Conservation (phyloP, 805 yeast genomes). For the Metschnikowia drakensbergensis region DNA sequence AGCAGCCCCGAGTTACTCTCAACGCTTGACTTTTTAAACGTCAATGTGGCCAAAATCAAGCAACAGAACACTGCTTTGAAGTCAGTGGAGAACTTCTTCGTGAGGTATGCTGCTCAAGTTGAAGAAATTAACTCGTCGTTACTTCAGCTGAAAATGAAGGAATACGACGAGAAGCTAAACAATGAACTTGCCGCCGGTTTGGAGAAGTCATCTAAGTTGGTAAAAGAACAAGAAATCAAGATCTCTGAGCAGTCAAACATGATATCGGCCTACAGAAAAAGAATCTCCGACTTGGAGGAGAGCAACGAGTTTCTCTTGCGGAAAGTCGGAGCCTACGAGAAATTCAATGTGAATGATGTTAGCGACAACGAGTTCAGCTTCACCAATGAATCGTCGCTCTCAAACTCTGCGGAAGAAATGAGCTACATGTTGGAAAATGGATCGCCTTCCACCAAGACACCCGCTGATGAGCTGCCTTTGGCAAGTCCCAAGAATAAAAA, state of each 20-base stretch:
- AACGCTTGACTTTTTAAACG: conserved; percentile 50
- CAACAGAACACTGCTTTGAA: conserved; percentile 54
- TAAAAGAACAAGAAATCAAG: conserved; percentile 9
- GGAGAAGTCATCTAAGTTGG: conserved; percentile 4
- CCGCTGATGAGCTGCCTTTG: neutral
- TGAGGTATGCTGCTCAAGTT: conserved; percentile 38
- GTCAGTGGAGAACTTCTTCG: conserved; percentile 52
- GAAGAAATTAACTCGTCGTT: conserved; percentile 10
- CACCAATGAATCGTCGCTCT: neutral
- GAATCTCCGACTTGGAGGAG: conserved; percentile 5
- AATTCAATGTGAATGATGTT: neutral
- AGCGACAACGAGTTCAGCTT: conserved; percentile 6
- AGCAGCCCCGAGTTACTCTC: conserved; percentile 53
- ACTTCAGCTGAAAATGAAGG: conserved; percentile 9
- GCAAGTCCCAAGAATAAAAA: neutral
- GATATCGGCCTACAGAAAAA: conserved; percentile 10
- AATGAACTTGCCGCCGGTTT: conserved; percentile 7
- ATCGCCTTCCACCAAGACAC: neutral
- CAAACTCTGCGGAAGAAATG: conserved; percentile 1
- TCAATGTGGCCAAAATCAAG: conserved; percentile 54
- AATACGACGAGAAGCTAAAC: conserved; percentile 7
- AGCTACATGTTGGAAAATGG: neutral
- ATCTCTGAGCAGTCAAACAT: conserved; percentile 9
- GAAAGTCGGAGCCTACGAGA: conserved; percentile 1
- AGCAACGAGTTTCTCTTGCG: conserved; percentile 4